Conservation (phyloP, 1,284 basidiomycete genomes). For the Sutorius eximius region DNA sequence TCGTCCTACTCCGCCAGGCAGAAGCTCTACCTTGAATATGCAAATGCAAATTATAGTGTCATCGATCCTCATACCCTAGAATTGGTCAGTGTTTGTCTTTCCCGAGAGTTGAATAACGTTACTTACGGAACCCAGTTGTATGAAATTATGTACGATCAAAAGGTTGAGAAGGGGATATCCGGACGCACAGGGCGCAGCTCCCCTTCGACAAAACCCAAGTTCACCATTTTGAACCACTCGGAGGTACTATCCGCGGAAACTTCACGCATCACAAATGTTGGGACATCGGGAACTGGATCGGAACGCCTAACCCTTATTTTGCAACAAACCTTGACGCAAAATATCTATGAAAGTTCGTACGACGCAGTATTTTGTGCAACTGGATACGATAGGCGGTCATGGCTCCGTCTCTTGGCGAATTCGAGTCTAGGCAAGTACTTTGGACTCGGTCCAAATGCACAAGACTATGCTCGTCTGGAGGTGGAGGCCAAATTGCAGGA, state of each 20-base stretch:
- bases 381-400: constrained; percentile 54
- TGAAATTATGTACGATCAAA: constrained; percentile 56
- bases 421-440: constrained; percentile 47
- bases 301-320: constrained; percentile 37
- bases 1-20: constrained; percentile 39
- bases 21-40: constrained; percentile 45
- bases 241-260: constrained; percentile 40
- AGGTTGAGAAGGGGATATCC: constrained; percentile 46
- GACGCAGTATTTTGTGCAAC: constrained; percentile 58
- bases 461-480: constrained; percentile 23
- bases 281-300: constrained; percentile 9
- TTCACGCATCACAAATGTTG: background rate
- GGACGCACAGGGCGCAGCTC: constrained; percentile 29
- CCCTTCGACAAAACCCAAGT: constrained; percentile 28
- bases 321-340: constrained; percentile 39
- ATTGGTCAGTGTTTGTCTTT: constrained; percentile 30
- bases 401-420: constrained; percentile 46
- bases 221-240: constrained; percentile 43
- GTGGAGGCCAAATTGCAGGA: constrained; percentile 5
- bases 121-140: constrained; percentile 41
- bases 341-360: constrained; percentile 40
- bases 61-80: constrained; percentile 51
- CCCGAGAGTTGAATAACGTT: background rate
- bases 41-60: constrained; percentile 57
- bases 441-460: constrained; percentile 33